phyloP scores from a whole-genome alignment of 805 yeast genomes.

The Kockiozyma suomiensis region DNA sequence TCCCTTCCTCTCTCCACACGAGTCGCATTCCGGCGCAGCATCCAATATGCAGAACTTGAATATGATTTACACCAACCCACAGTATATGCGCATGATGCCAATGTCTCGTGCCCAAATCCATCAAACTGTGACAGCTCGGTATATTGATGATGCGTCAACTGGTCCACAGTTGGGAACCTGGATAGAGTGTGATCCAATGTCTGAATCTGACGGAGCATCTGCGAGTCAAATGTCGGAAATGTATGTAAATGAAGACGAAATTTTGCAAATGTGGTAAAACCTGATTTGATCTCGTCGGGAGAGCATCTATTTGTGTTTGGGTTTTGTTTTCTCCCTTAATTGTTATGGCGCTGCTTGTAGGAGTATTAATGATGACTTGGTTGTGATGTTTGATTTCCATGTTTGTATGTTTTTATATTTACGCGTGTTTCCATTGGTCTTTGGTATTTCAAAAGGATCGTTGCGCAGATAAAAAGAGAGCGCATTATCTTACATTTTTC shows the following conservation, averaged over 20 bases:
- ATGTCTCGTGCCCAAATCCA: constrained; percentile 5
- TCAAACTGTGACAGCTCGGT: background rate
- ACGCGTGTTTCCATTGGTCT: background rate
- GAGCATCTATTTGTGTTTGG: background rate
- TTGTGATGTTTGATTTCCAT: too few relatives aligned
- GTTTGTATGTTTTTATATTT: background rate
- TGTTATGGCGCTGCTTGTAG: constrained; percentile 9
- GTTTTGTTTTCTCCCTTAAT: background rate
- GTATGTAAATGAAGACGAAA: background rate
- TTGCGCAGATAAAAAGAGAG: too few relatives aligned
- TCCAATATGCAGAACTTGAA: background rate
- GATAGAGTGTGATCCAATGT: constrained; percentile 18
- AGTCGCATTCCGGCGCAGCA: background rate
- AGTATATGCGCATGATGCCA: constrained; percentile 2
- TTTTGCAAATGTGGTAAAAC: background rate
- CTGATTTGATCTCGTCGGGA: too few relatives aligned
- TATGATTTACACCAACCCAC: background rate
- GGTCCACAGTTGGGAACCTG: constrained; percentile 6
- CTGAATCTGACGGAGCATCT: constrained; percentile 4
- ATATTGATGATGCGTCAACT: background rate
- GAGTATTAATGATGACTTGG: constrained; percentile 5
- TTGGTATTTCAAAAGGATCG: background rate
- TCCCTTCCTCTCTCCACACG: background rate
- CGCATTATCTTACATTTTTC: background rate
- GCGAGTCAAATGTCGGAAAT: constrained; percentile 4